These are phyloP conservation scores for Hippophae gyantsensis DNA, from an alignment of 306 rosid genomes.

Conservation along the genomic window DNA sequence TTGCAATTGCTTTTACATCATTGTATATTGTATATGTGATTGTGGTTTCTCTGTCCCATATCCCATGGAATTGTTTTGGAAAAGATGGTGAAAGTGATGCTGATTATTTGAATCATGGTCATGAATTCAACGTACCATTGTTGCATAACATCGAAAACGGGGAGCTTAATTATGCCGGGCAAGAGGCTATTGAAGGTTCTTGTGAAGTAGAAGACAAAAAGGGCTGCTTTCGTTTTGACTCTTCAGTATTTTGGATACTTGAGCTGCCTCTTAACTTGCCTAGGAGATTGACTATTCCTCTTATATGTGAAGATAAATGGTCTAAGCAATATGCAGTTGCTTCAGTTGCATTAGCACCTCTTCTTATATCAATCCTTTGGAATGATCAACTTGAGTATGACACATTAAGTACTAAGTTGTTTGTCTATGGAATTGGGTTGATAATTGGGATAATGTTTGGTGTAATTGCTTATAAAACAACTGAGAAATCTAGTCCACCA, in stretches of 20 bases:
- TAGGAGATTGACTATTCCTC: conserved; percentile 68
- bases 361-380: conserved; percentile 38
- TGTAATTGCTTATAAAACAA: conserved; percentile 36
- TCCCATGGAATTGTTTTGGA: conserved; percentile 18
- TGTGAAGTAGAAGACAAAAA: too few relatives aligned
- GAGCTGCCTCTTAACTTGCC: conserved; percentile 70
- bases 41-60: conserved; percentile 45
- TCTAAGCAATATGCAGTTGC: conserved; percentile 57
- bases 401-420: conserved; percentile 16
- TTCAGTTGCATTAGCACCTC: conserved; percentile 61
- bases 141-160: too few relatives aligned
- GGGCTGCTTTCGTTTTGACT: too few relatives aligned
- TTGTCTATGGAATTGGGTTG: conserved; percentile 25
- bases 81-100: background rate
- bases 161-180: too few relatives aligned
- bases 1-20: conserved; percentile 38
- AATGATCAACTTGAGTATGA: conserved; percentile 27
- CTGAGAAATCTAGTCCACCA: conserved; percentile 49
- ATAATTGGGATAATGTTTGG: conserved; percentile 48
- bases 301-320: conserved; percentile 63
- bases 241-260: conserved; percentile 7
- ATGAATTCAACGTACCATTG: too few relatives aligned
- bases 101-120: background rate
- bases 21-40: conserved; percentile 61
- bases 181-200: too few relatives aligned